phyloP scores from a whole-genome alignment of 495 filamentous ascomycete genomes.

The Trichoderma reesei region DNA sequence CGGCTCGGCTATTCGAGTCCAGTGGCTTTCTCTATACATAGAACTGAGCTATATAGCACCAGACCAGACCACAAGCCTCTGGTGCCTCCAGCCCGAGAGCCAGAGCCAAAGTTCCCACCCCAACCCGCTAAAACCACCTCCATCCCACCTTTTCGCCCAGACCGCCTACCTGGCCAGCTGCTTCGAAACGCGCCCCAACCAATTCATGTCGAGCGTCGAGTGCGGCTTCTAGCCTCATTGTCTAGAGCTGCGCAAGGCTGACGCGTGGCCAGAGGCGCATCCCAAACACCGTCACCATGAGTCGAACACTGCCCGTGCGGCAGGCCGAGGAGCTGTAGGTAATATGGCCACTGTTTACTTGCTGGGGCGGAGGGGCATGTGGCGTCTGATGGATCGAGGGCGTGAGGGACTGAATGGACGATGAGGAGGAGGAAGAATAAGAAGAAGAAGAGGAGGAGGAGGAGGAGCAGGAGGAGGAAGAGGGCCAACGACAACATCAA shows the following conservation, averaged over 20 bases:
- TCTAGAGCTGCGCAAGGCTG: conserved; percentile 8
- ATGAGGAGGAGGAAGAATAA: too few relatives aligned
- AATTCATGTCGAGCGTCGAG: conserved; percentile 9
- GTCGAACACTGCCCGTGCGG: conserved; percentile 5
- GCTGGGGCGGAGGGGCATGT: neutral
- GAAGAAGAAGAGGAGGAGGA: too few relatives aligned
- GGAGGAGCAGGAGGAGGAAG: too few relatives aligned
- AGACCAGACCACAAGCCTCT: too few relatives aligned
- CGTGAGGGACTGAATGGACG: neutral
- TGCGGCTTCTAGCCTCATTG: conserved; percentile 5
- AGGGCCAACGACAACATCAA: too few relatives aligned
- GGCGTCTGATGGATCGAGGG: too few relatives aligned
- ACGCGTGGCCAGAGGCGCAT: conserved; percentile 7
- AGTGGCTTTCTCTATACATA: too few relatives aligned
- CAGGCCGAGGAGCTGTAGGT: conserved; percentile 9
- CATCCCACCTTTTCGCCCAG: conserved; percentile 7
- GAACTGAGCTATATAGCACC: too few relatives aligned
- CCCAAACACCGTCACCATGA: conserved; percentile 7
- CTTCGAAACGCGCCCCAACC: conserved; percentile 7
- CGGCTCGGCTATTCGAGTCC: too few relatives aligned
- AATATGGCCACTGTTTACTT: conserved; percentile 6
- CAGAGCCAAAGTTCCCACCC: neutral
- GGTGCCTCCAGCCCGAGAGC: neutral
- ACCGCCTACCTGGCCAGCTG: neutral
- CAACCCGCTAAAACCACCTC: neutral